Evolutionary conservation across 306 rosid species (phyloP), one percentile per base, ranked within the genome.

Genomic region (Potentilla sterilis): DNA sequence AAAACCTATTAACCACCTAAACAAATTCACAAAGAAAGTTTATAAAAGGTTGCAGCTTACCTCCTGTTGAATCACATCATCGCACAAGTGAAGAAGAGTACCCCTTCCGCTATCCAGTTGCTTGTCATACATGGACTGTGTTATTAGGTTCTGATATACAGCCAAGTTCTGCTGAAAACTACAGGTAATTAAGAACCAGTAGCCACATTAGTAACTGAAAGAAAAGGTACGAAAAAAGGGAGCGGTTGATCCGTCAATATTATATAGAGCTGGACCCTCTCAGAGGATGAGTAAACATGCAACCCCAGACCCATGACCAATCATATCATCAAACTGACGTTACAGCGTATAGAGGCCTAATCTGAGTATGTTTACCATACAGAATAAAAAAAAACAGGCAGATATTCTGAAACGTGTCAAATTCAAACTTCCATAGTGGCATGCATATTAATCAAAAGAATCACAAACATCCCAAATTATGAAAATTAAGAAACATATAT

Each of bases 101-200:
- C 99, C 99, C 92, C 81, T 90, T 79, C 99, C 99, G 43, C 99
- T 96, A 81, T 96, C 99, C 72, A 96, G 92, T 81, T 96, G 99
- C 85, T 91, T 96, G 80, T 96, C 92, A 70, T 96, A 96, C 98
- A 96, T 96, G 22, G 99, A 96, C 82, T 92, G 99, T 15, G 97
- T 96, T 76, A 90, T 92, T 85, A 95, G 90, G 87, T 90, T 95
- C 86, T 92, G 97, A 84, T 95, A 92, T 37, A 86, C 80, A 73
- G 93, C 92, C 86, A 92, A 47, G 84, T 96, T 96, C 86, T 83
- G 89, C 86, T 96, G 98, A 87, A 92, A 96, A 80, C 99, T 92
- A 52, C 62, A 71, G 58, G 75, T 48, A 75, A 67, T 68, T 35
- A 35, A 83, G 80, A 68, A 69, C 37, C 13, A 44, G 47, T 72